Evolutionary conservation across 2,329 filamentous ascomycete species (phyloP).

Genomic region (Lasiodiplodia citricola): DNA sequence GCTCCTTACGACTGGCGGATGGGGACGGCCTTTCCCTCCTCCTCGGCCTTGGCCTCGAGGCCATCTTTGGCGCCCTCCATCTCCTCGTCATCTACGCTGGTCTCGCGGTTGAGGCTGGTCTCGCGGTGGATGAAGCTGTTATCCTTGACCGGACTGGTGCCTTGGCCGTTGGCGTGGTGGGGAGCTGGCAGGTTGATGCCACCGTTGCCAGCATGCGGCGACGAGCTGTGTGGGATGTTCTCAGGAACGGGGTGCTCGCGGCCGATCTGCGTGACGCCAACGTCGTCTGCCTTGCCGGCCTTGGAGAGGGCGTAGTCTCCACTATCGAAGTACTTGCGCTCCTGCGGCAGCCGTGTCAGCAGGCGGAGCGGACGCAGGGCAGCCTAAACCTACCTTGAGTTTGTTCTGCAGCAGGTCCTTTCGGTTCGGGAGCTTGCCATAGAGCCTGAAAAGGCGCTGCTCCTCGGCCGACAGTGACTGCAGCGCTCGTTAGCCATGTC

Average conservation of each 20-base stretch:
- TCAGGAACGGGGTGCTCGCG: conserved; percentile 93
- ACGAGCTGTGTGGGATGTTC: conserved; percentile 89
- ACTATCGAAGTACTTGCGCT: conserved; percentile 96
- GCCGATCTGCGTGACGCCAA: conserved; percentile 91
- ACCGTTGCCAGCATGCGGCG: conserved; percentile 54
- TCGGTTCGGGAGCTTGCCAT: conserved; percentile 96
- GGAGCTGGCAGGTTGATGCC: conserved; percentile 25
- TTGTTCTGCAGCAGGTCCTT: conserved; percentile 98
- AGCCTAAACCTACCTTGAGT: conserved; percentile 68
- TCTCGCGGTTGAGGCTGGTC: conserved; percentile 77
- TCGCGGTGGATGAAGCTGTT: conserved; percentile 84
- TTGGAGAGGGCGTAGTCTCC: conserved; percentile 97
- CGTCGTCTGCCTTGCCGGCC: conserved; percentile 93
- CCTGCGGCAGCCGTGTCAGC: conserved; percentile 51
- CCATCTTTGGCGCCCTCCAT: conserved; percentile 43
- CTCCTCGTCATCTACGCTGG: conserved; percentile 65
- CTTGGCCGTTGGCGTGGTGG: conserved; percentile 54
- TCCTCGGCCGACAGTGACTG: conserved; percentile 93
- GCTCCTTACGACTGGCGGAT: conserved; percentile 26
- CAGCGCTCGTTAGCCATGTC: conserved; percentile 12
- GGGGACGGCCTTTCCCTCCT: conserved; percentile 26
- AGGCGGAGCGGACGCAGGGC: not conserved
- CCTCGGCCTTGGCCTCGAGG: conserved; percentile 38
- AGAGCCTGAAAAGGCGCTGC: conserved; percentile 94
- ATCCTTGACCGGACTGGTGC: conserved; percentile 88